These are phyloP conservation scores for Syzygium malaccense DNA, from an alignment of 441 rosid species.

Conservation along the genomic window DNA sequence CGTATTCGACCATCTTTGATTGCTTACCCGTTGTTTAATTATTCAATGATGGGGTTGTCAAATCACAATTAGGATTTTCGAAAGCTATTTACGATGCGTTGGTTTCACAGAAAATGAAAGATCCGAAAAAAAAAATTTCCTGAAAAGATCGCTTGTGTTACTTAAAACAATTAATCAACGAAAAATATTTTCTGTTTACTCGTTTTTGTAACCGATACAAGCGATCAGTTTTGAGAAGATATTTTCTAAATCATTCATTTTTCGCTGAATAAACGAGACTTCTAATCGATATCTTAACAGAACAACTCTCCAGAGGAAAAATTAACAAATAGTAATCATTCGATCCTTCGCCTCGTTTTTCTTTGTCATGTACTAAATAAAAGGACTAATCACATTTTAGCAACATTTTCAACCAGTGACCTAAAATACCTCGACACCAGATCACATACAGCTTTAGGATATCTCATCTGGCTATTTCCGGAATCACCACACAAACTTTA, in stretches of 20 bases:
- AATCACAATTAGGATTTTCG: too few relatives aligned
- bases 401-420: not conserved
- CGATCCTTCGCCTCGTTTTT: not conserved
- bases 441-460: not conserved
- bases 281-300: rapidly evolving
- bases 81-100: too few relatives aligned
- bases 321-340: not conserved
- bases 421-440: not conserved
- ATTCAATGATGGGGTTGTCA: too few relatives aligned
- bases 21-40: too few relatives aligned
- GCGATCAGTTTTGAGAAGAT: rapidly evolving
- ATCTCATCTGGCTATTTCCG: not conserved
- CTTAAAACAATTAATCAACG: too few relatives aligned
- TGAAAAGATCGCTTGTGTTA: too few relatives aligned
- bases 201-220: not conserved
- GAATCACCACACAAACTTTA: not conserved
- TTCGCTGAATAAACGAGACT: rapidly evolving
- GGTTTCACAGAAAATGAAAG: too few relatives aligned
- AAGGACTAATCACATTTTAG: not conserved
- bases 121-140: rapidly evolving
- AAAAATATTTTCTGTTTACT: rapidly evolving
- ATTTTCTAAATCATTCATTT: not conserved
- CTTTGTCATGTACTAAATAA: too few relatives aligned
- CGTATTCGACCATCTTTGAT: too few relatives aligned
- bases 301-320: not conserved